Base-by-base conservation (phyloP, 2,329 filamentous ascomycete species). In the Fonsecaea erecta region DNA sequence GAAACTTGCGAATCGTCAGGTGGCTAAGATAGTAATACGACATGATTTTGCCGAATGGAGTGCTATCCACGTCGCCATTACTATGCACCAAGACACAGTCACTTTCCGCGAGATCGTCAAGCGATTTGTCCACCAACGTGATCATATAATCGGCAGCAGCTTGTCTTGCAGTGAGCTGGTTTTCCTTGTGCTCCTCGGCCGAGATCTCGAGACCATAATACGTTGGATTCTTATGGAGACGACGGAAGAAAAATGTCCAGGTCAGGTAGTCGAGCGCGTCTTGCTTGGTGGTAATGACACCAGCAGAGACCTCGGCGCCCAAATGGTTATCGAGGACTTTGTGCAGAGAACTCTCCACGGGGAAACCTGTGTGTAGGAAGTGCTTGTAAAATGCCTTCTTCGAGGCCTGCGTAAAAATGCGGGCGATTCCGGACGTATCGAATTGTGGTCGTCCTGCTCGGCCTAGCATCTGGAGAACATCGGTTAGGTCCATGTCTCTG, bases 351-450 rank as follows among this genome's bases (percentile, higher is more conserved):
- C 93, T 97, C 77, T 99, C 95, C 11, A 99, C 95, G 0, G 95
- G 96, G 76, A 99, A 99, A 1, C 95, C 96, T 0, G 94, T 98
- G 75, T 99, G 95, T 61, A 99, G 80, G 80, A 99, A 99, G 79
- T 99, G 95, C 81, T 99, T 99, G 81, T 99, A 99, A 78, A 99
- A 99, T 65, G 96, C 92, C 79, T 99, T 99, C 83, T 98, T 99
- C 1, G 94, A 83, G 73, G 98, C 93, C 74, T 99, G 93, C 0
- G 95, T 99, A 75, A 99, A 97, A 75, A 99, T 99, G 32, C 94
- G 89, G 9, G 95, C 96, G 63, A 99, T 96, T 70, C 96, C 95
- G 0, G 93, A 96, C 60, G 89, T 91, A 77, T 99, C 95, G 76
- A 99, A 99, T 75, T 99, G 95, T 2, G 95, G 95, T 68, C 95